Base-by-base conservation (phyloP, 2,329 filamentous ascomycete species). In the Venturia nashicola region DNA sequence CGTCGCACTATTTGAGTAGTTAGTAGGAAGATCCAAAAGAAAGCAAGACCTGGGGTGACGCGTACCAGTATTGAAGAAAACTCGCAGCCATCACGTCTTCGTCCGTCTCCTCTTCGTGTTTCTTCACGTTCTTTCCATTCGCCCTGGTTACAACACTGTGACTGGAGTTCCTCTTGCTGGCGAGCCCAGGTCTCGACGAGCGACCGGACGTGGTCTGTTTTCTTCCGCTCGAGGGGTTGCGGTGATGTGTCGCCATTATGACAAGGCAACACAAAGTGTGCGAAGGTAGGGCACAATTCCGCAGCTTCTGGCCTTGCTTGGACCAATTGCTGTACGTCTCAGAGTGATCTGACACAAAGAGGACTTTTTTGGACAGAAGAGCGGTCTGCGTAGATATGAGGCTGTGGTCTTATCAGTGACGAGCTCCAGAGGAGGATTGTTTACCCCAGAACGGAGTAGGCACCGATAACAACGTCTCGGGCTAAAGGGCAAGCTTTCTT, bases 21-120 rank as follows among this genome's bases (percentile, higher is more conserved):
- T 54, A 69, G 16, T 20, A 51, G n/a, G 27, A 48, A 20, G 27
- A 46, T 62, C 16, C 43, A 16, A 36, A 54, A 23, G n/a, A 18
- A 9, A 51, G 16, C 0, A 20, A n/a, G 6, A 20, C 3, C 6
- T 16, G 48, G 27, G 20, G 16, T 18, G 11, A 32, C 11, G 32
- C 75, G 63, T 71, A 82, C 80, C 80, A 82, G 72, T 77, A 82
- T 66, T 82, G 79, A 67, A 80, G 68, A 67, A 82, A 82, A 70
- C 78, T 79, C 64, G 76, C 74, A 62, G 78, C 78, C 78, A 82
- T 81, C 67, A 74, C 75, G 69, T 78, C 77, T 67, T 80, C 77
- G 65, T 80, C 78, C 59, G 78, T 42, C 75, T 61, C 74, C 70
- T 68, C 64, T 63, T 72, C 70, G 66, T 12, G 61, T 11, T 44